Percentiles rank a stretch among this genome's conserved stretches.
phyloP scores from a whole-genome alignment of 768 basidiomycete genomes.

The Crucibulum laeve region DNA sequence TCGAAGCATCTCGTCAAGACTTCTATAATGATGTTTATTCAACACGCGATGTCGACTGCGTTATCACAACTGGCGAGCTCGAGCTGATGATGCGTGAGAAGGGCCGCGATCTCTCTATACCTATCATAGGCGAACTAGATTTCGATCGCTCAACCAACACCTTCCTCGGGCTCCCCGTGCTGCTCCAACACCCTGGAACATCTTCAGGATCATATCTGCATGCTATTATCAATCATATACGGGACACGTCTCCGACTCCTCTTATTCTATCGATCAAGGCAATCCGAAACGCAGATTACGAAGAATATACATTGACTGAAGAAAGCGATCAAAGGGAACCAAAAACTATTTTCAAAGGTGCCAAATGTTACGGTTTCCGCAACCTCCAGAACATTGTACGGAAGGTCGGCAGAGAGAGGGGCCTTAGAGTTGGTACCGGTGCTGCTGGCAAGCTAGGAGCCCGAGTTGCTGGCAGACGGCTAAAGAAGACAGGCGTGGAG shows the following conservation, averaged over 20 bases:
- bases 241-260: slow-evolving; percentile 33
- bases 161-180: slow-evolving; percentile 52
- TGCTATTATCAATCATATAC: slow-evolving; percentile 60
- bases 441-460: slow-evolving; percentile 26
- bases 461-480: slow-evolving; percentile 14
- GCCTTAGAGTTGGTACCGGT: slow-evolving; percentile 57
- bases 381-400: slow-evolving; percentile 97
- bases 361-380: slow-evolving; percentile 95
- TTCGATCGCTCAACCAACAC: slow-evolving; percentile 7
- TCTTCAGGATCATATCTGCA: slow-evolving; percentile 93
- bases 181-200: slow-evolving; percentile 75
- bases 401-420: slow-evolving; percentile 83
- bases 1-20: slow-evolving; percentile 93
- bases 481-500: slow-evolving; percentile 21
- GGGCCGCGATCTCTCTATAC: slow-evolving; percentile 66
- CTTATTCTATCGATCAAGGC: slow-evolving; percentile 49
- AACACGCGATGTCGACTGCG: slow-evolving; percentile 94
- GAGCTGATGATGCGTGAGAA: slow-evolving; percentile 81
- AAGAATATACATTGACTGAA: slow-evolving; percentile 60
- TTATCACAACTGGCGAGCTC: slow-evolving; percentile 94
- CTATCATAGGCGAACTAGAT: slow-evolving; percentile 50
- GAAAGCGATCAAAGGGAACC: slow-evolving; percentile 27
- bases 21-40: slow-evolving; percentile 81
- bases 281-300: slow-evolving; percentile 73
- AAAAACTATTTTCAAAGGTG: slow-evolving; percentile 81